Conservation (phyloP, 2,329 filamentous ascomycete genomes). For the Cladobotryum mycophilum region DNA sequence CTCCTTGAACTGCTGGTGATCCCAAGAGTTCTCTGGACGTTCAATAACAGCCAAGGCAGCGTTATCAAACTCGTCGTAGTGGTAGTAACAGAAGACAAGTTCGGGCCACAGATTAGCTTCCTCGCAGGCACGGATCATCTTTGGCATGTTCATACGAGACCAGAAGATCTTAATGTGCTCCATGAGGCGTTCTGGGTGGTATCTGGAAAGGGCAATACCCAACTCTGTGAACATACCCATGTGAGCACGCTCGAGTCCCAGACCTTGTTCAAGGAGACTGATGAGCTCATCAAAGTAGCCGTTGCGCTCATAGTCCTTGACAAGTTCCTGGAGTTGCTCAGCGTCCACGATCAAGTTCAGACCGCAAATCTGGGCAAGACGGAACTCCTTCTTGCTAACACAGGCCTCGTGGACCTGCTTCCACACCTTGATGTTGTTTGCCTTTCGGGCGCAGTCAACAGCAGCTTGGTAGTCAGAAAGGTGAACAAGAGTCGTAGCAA, state of each 20-base stretch:
- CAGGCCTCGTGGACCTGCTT: conserved; percentile 97
- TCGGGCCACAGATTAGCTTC: conserved; percentile 96
- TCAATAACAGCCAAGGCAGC: conserved; percentile 97
- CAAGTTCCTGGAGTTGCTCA: conserved; percentile 85
- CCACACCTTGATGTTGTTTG: conserved; percentile 99
- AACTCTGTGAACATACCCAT: conserved; percentile 97
- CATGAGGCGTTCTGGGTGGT: conserved; percentile 93
- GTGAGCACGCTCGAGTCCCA: conserved; percentile 85
- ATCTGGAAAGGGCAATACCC: conserved; percentile 87
- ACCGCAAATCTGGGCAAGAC: conserved; percentile 96
- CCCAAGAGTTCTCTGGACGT: conserved; percentile 94
- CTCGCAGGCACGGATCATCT: conserved; percentile 90
- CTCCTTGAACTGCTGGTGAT: conserved; percentile 99
- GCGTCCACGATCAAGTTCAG: conserved; percentile 97
- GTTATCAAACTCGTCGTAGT: conserved; percentile 98
- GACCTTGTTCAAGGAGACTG: conserved; percentile 83
- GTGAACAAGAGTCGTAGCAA: conserved; percentile 95
- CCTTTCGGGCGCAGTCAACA: conserved; percentile 95
- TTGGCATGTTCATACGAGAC: conserved; percentile 95
- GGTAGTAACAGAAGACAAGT: conserved; percentile 94
- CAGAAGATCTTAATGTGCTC: conserved; percentile 99
- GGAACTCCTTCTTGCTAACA: conserved; percentile 97
- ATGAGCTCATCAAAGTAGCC: conserved; percentile 99
- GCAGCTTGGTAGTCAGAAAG: conserved; percentile 95
- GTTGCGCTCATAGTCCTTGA: conserved; percentile 93